Evolutionary conservation across 768 basidiomycete genomes (phyloP).

Genomic region (Lactifluus rugatus): DNA sequence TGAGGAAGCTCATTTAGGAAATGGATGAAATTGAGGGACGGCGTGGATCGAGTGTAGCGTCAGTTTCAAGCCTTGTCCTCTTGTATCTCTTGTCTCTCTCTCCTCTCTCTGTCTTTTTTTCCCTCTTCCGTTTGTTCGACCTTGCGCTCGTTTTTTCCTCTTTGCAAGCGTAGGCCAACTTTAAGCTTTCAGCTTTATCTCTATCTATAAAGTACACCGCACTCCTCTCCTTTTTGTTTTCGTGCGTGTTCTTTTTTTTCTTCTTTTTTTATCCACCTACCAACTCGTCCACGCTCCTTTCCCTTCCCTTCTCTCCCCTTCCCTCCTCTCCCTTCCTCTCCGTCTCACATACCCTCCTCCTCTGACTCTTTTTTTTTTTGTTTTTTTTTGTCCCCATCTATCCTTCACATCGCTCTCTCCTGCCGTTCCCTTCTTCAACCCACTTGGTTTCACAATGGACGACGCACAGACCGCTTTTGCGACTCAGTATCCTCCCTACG

Average conservation of each 20-base stretch:
- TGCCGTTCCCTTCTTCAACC: slow-evolving; percentile 17
- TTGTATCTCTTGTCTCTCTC: background rate
- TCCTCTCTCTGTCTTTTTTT: background rate
- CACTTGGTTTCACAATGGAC: slow-evolving; percentile 40
- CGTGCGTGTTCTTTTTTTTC: slow-evolving; percentile 32
- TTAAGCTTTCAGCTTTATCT: slow-evolving; percentile 22
- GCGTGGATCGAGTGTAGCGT: too few relatives aligned
- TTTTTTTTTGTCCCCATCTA: slow-evolving; percentile 23
- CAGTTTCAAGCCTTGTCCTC: background rate
- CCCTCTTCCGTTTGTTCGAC: background rate
- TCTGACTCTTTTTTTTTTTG: slow-evolving; percentile 44
- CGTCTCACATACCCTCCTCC: slow-evolving; percentile 37
- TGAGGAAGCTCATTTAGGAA: background rate
- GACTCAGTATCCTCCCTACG: slow-evolving; percentile 58
- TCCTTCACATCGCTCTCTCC: slow-evolving; percentile 13
- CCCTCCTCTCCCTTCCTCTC: slow-evolving; percentile 20
- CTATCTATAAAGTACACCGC: slow-evolving; percentile 32
- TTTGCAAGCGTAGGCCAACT: slow-evolving; percentile 13
- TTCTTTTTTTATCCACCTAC: slow-evolving; percentile 15
- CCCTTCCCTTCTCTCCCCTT: slow-evolving; percentile 26
- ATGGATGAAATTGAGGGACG: background rate
- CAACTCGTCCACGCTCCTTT: slow-evolving; percentile 25
- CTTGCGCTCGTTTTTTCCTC: slow-evolving; percentile 13
- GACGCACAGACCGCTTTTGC: slow-evolving; percentile 65
- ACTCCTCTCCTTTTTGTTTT: slow-evolving; percentile 31